These are phyloP conservation scores for Gossypium laxum DNA, from an alignment of 441 rosid species.

Conservation along the genomic window DNA sequence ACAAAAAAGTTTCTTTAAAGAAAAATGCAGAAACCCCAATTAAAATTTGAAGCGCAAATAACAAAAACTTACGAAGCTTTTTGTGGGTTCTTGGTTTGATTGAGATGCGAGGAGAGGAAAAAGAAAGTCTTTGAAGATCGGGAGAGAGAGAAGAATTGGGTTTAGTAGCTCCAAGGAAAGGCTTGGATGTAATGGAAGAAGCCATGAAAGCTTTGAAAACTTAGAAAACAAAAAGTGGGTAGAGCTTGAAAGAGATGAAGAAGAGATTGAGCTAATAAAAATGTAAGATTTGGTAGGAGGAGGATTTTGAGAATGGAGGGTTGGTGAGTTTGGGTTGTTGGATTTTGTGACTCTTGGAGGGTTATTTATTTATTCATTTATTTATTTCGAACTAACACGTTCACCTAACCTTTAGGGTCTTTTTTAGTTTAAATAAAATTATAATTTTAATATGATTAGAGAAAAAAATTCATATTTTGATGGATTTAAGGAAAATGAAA, in stretches of 20 bases:
- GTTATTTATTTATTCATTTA: neutral
- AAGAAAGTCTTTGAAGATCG: constrained; percentile 38
- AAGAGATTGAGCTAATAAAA: neutral
- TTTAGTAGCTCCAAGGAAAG: constrained; percentile 44
- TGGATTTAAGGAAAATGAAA: too few relatives aligned
- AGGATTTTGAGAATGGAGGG: constrained; percentile 10
- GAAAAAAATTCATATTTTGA: too few relatives aligned
- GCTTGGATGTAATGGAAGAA: constrained; percentile 43
- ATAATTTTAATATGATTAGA: too few relatives aligned
- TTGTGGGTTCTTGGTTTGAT: constrained; percentile 37
- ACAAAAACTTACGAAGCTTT: constrained; percentile 54
- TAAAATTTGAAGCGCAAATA: neutral
- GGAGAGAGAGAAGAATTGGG: constrained; percentile 25
- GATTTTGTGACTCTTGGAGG: neutral
- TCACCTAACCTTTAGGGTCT: constrained; percentile 9
- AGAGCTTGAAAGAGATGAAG: constrained; percentile 11
- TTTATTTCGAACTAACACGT: neutral
- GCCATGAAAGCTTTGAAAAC: constrained; percentile 31
- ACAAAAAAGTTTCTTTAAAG: neutral
- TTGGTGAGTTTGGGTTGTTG: constrained; percentile 20
- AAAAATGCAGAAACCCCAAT: neutral
- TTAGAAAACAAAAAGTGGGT: neutral
- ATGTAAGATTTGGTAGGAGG: constrained; percentile 3
- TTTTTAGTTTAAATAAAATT: too few relatives aligned
- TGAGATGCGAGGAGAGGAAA: constrained; percentile 45